Evolutionary conservation across 331 rosid genomes (phyloP), one percentile per base, ranked within the genome.

Genomic region (Ulmus americana): DNA sequence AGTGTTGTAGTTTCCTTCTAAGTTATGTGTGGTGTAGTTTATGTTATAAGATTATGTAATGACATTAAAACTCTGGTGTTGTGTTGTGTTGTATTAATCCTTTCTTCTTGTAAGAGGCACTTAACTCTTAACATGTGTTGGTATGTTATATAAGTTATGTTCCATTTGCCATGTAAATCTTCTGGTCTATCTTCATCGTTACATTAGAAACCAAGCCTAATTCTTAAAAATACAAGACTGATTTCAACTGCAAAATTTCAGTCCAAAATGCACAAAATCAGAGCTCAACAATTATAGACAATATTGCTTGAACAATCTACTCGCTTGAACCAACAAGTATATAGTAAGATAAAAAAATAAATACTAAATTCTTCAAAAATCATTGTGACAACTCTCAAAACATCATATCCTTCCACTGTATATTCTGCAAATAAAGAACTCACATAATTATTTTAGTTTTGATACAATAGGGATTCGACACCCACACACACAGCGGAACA

Each of bases 51-150:
- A n/a, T 67, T 16, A 6, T 54, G 64, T 39, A 58, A 68, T 65
- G 77, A n/a, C 44, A 61, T 62, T 62, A 62, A 65, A 28, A 42
- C 53, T 49, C 4, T 46, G 14, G 52, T 68, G 72, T 67, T 58
- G 71, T 68, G 72, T 67, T 58, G 71, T 38, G 4, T 11, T 51
- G 10, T 41, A n/a, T 42, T 52, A 47, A 43, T 53, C 47, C 61
- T 51, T 72, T 39, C 59, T 64, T 45, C 44, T 74, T 50, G 43
- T 54, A 15, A 45, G 60, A 45, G 60, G 59, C 69, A 63, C 16
- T 62, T 20, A 47, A n/a, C n/a, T 61, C 48, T 62, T 59, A 28
- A 2, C 35, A 28, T 28, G 35, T 28, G 43, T 46, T 76, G 78
- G 73, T 64, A 3, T 42, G 39, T 58, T 12, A 5, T 39, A 18